Conservation (phyloP, 2,329 filamentous ascomycete species). For the Ascochyta fabae region DNA sequence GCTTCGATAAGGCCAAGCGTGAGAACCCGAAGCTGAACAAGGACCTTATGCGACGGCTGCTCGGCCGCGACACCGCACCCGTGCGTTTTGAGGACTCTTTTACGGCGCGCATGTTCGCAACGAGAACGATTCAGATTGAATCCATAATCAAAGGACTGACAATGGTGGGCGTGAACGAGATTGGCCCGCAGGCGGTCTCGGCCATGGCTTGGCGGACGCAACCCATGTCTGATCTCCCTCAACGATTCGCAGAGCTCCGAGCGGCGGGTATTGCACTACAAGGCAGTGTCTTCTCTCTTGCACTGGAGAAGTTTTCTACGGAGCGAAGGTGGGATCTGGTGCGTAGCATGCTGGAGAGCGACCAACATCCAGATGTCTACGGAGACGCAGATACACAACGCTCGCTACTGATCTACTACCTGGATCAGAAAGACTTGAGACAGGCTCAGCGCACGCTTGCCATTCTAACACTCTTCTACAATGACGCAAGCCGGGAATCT, state of each 20-base stretch:
- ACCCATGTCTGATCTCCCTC: constrained; percentile 61
- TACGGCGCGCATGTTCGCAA: constrained; percentile 82
- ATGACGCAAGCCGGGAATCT: constrained; percentile 45
- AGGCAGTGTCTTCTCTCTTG: constrained; percentile 67
- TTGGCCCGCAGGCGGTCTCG: constrained; percentile 79
- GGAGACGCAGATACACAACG: constrained; percentile 64
- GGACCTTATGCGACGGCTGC: constrained; percentile 42
- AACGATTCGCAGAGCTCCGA: constrained; percentile 67
- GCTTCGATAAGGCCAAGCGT: constrained; percentile 12
- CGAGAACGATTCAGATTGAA: constrained; percentile 74
- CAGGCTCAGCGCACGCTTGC: constrained; percentile 64
- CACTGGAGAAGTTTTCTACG: constrained; percentile 69
- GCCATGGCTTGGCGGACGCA: constrained; percentile 74
- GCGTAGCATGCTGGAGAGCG: constrained; percentile 61
- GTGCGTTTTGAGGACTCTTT: constrained; percentile 65
- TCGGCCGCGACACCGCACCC: constrained; percentile 53
- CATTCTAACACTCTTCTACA: constrained; percentile 56
- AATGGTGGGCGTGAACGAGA: constrained; percentile 72
- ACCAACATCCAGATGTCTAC: constrained; percentile 70
- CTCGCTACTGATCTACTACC: constrained; percentile 59
- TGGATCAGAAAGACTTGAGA: constrained; percentile 57
- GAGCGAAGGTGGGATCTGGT: constrained; percentile 62
- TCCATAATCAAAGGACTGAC: constrained; percentile 73
- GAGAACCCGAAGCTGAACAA: constrained; percentile 32
- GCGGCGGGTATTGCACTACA: constrained; percentile 68